Conservation (phyloP, 208 protist genomes). For the Trypanosoma caninum region DNA sequence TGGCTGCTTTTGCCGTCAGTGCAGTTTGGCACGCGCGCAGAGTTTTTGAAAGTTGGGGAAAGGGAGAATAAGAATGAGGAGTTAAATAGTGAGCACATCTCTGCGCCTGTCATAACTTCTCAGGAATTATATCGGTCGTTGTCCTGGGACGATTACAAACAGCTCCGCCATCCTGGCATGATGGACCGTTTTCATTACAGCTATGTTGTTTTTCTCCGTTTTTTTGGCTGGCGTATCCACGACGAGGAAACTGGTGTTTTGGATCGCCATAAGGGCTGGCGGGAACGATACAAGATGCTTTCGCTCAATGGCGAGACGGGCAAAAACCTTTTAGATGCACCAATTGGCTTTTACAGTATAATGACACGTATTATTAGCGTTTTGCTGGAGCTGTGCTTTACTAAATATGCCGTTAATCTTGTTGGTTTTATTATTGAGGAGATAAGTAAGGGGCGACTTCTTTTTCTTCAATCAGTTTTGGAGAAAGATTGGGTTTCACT, state of each 20-base stretch:
- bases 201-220: conserved; percentile 82
- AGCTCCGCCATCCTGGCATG: conserved; percentile 50
- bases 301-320: neutral
- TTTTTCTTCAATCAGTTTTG: conserved; percentile 38
- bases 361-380: conserved; percentile 58
- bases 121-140: conserved; percentile 14
- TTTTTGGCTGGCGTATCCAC: conserved; percentile 84
- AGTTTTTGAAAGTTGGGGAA: neutral
- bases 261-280: conserved; percentile 75
- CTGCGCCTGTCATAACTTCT: neutral
- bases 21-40: neutral
- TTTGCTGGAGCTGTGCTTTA: conserved; percentile 63
- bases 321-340: neutral
- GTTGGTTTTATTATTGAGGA: conserved; percentile 85
- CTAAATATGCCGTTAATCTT: conserved; percentile 59
- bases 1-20: conserved; percentile 54
- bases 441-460: conserved; percentile 49
- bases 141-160: conserved; percentile 26
- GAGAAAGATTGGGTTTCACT: conserved; percentile 48
- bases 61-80: neutral
- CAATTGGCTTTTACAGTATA: conserved; percentile 47
- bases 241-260: conserved; percentile 78
- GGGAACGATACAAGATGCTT: conserved; percentile 42
- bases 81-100: neutral
- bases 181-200: conserved; percentile 86